A percentile compares a stretch with the other conserved stretches of the same genome.
phyloP scores from a whole-genome alignment of 257 asterid genomes.

The Echium plantagineum region DNA sequence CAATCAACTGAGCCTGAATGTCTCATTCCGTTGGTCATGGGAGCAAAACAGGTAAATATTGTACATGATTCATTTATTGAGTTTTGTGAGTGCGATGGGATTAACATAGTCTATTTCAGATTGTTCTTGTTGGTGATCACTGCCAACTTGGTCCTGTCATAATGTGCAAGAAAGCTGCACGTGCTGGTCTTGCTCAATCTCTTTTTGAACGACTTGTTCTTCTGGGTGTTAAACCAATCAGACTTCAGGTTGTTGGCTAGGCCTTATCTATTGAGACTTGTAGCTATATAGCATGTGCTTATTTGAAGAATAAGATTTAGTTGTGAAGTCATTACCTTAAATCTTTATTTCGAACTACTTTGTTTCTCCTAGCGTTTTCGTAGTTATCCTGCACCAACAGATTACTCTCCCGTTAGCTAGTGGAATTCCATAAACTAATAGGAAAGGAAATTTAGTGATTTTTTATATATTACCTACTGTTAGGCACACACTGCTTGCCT shows the following conservation, averaged over 20 bases:
- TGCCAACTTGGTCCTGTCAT: slow-evolving; percentile 99
- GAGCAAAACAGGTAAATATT: slow-evolving; percentile 70
- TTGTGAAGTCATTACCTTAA: background rate
- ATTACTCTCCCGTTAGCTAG: background rate
- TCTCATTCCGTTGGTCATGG: slow-evolving; percentile 94
- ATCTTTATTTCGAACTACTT: no score
- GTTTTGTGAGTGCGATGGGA: slow-evolving; percentile 1
- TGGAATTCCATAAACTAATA: background rate
- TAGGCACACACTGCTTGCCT: background rate
- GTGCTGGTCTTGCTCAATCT: slow-evolving; percentile 97
- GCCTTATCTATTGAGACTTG: background rate
- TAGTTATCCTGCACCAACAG: background rate
- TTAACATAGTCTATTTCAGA: slow-evolving; percentile 30
- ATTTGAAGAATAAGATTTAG: background rate
- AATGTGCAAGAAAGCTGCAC: slow-evolving; percentile 99
- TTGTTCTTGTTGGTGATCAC: slow-evolving; percentile 95
- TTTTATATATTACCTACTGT: background rate
- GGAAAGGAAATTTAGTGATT: no score
- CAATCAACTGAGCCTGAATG: slow-evolving; percentile 98
- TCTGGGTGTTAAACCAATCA: slow-evolving; percentile 94
- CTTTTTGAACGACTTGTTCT: slow-evolving; percentile 91
- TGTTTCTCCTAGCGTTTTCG: background rate
- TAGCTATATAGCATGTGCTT: background rate
- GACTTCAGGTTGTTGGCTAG: slow-evolving; percentile 69
- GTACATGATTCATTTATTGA: background rate